These are phyloP conservation scores for Syzygium syzygioides DNA, from an alignment of 441 rosid species.

Conservation along the genomic window DNA sequence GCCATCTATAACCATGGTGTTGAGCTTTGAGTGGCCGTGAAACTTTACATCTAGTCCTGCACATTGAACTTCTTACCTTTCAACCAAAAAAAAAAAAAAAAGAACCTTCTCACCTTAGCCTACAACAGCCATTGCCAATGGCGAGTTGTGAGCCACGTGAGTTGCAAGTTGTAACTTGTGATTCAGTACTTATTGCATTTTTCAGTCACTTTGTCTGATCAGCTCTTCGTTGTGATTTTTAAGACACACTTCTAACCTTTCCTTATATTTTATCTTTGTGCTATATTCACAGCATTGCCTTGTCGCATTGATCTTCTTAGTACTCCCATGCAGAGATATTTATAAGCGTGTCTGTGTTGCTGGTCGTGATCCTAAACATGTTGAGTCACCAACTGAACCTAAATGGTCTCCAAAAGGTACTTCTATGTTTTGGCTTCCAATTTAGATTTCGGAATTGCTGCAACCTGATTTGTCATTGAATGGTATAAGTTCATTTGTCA, in stretches of 20 bases:
- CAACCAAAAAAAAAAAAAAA: no score
- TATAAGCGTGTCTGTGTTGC: conserved; percentile 67
- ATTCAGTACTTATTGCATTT: neutral
- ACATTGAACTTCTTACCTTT: neutral
- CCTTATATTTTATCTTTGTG: neutral
- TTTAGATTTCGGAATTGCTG: neutral
- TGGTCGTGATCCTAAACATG: conserved; percentile 54
- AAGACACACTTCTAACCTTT: neutral
- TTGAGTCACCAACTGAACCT: conserved; percentile 91
- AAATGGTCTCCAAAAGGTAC: conserved; percentile 89
- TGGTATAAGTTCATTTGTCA: neutral
- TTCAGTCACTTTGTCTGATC: neutral
- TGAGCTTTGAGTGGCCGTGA: neutral
- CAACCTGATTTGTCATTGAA: neutral
- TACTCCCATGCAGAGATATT: conserved; percentile 42
- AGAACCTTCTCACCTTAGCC: neutral
- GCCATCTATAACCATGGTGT: neutral
- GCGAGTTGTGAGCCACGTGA: neutral
- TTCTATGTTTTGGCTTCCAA: neutral
- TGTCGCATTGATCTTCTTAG: neutral
- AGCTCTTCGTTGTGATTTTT: neutral
- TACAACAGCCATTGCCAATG: neutral
- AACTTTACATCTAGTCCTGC: neutral
- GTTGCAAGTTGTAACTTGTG: neutral
- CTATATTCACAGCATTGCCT: neutral